Evolutionary conservation across 805 yeast genomes (phyloP).

Genomic region (Starmerella powellii): DNA sequence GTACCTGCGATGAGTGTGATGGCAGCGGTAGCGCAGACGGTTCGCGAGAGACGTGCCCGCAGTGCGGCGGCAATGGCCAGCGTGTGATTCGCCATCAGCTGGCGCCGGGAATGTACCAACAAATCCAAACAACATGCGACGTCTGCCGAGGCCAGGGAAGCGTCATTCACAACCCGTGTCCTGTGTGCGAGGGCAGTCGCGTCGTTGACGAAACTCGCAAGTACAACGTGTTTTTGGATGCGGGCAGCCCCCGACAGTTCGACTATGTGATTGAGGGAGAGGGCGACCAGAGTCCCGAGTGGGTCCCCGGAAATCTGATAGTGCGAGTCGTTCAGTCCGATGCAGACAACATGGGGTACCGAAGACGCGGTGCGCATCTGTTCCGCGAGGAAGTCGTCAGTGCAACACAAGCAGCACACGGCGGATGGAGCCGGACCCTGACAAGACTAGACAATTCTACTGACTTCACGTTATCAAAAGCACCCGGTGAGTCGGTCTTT

Average conservation of each 20-base stretch:
- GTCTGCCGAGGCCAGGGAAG: constrained; percentile 70
- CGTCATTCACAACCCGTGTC: constrained; percentile 51
- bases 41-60: constrained; percentile 46
- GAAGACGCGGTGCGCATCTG: constrained; percentile 62
- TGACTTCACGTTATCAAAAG: constrained; percentile 39
- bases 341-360: constrained; percentile 57
- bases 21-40: constrained; percentile 86
- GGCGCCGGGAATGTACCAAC: constrained; percentile 86
- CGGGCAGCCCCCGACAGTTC: constrained; percentile 57
- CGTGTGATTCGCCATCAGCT: constrained; percentile 54
- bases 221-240: constrained; percentile 49
- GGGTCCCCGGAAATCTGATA: constrained; percentile 66
- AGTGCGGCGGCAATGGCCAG: constrained; percentile 69
- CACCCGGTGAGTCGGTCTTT: constrained; percentile 39
- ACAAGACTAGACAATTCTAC: constrained; percentile 54
- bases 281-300: constrained; percentile 75
- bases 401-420: constrained; percentile 56
- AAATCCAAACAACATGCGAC: constrained; percentile 67
- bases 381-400: constrained; percentile 72
- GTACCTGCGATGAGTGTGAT: constrained; percentile 61
- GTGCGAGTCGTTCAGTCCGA: constrained; percentile 49
- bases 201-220: constrained; percentile 44
- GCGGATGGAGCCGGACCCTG: constrained; percentile 68
- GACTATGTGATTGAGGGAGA: constrained; percentile 54
- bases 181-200: constrained; percentile 57